These are phyloP conservation scores for Dichomitus squalens DNA, from an alignment of 1,284 basidiomycete species.

Conservation along the genomic window DNA sequence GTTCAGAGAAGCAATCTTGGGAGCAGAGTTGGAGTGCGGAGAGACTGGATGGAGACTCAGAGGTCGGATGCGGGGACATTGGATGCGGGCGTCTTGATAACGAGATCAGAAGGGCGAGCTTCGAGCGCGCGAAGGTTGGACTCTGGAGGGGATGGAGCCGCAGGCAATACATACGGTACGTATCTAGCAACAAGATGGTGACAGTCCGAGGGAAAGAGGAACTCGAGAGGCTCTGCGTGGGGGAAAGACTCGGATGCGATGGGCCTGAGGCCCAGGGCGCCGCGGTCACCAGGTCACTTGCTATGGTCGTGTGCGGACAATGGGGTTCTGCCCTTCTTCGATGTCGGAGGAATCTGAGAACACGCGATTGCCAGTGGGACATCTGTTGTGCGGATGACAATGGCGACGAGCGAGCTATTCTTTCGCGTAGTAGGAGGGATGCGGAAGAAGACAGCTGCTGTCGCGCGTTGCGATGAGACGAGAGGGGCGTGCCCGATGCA, in stretches of 20 bases:
- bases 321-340: constrained; percentile 5
- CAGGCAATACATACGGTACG: background rate
- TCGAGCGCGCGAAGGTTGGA: background rate
- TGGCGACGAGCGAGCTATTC: background rate
- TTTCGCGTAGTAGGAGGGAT: background rate
- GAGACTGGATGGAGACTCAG: background rate
- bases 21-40: too few species aligned
- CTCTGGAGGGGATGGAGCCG: background rate
- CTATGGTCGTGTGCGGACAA: constrained; percentile 16
- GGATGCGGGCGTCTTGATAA: background rate
- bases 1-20: background rate
- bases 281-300: constrained; percentile 7
- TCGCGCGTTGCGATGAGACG: background rate
- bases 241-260: too few species aligned
- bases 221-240: background rate
- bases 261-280: too few species aligned
- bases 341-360: constrained; percentile 1
- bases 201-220: background rate
- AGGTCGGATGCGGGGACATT: background rate
- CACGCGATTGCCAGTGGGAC: constrained; percentile 1
- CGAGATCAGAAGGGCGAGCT: background rate
- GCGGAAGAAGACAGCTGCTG: background rate
- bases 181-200: too few species aligned
- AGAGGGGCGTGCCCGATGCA: background rate
- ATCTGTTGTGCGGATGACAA: background rate